phyloP scores from a whole-genome alignment of 108 stramenopile species.

The Fistulifera solaris region DNA sequence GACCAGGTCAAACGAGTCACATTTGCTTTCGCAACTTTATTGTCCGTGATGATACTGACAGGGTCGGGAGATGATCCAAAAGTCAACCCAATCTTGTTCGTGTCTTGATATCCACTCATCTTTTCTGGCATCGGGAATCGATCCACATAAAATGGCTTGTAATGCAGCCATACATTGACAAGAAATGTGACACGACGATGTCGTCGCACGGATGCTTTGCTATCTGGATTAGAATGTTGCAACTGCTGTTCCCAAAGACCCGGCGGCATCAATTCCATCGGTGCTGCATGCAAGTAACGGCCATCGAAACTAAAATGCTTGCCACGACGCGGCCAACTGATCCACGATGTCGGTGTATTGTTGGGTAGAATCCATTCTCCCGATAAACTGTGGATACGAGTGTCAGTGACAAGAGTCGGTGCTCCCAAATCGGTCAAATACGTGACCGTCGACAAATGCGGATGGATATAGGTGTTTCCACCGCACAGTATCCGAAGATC shows the following conservation, averaged over 20 bases:
- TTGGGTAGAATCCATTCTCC: conserved; percentile 38
- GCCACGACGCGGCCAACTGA: conserved; percentile 59
- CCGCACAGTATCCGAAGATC: conserved; percentile 60
- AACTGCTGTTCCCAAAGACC: conserved; percentile 8
- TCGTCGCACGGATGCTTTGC: conserved; percentile 8
- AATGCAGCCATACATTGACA: conserved; percentile 90
- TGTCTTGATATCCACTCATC: conserved; percentile 30
- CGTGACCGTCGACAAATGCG: conserved; percentile 76
- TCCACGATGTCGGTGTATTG: conserved; percentile 20
- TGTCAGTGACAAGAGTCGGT: conserved; percentile 53
- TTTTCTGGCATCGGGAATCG: conserved; percentile 63
- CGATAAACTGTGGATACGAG: conserved; percentile 41
- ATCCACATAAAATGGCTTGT: conserved; percentile 64
- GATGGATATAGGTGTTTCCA: conserved; percentile 63
- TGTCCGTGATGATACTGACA: not conserved
- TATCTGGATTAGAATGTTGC: not conserved
- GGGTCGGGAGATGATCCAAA: not conserved
- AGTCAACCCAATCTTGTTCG: not conserved
- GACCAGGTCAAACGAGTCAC: conserved; percentile 35
- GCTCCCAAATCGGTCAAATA: conserved; percentile 65
- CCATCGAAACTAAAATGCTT: conserved; percentile 83
- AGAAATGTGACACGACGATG: conserved; percentile 71
- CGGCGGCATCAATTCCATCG: conserved; percentile 45
- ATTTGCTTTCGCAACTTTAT: not conserved
- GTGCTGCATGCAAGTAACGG: conserved; percentile 66